Conservation (phyloP, 495 filamentous ascomycete species). For the Penicillium ucsense region DNA sequence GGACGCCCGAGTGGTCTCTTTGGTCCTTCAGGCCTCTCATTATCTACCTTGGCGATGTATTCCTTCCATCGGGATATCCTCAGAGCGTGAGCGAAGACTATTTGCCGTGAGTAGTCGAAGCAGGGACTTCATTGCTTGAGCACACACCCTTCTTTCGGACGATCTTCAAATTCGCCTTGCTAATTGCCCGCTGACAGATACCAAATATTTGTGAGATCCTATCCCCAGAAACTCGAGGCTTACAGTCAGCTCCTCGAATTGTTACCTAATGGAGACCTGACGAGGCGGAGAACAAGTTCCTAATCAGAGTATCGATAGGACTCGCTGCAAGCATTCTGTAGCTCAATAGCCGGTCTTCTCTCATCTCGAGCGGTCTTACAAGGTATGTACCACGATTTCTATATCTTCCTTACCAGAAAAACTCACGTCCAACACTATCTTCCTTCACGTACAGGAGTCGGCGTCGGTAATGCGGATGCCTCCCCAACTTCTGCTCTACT, state of each 20-base stretch:
- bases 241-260: too few relatives aligned
- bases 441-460: constrained; percentile 47
- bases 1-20: constrained; percentile 9
- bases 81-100: constrained; percentile 88
- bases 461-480: constrained; percentile 78
- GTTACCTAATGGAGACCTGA: too few relatives aligned
- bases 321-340: constrained; percentile 92
- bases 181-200: constrained; percentile 34
- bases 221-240: too few relatives aligned
- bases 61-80: constrained; percentile 89
- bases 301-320: constrained; percentile 42
- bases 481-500: constrained; percentile 82
- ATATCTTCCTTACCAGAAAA: not conserved
- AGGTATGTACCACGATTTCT: constrained; percentile 34
- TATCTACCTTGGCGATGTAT: constrained; percentile 40
- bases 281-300: not conserved
- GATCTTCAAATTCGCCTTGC: too few relatives aligned
- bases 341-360: constrained; percentile 81
- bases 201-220: constrained; percentile 47
- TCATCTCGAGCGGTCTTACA: constrained; percentile 83
- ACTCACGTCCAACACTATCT: constrained; percentile 2
- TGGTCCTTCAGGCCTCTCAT: constrained; percentile 26
- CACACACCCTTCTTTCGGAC: too few relatives aligned
- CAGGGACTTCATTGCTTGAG: too few relatives aligned
- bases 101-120: constrained; percentile 48